Evolutionary conservation across 768 basidiomycete species (phyloP), one percentile per base, ranked within the genome.

Genomic region (Naganishia friedmannii): DNA sequence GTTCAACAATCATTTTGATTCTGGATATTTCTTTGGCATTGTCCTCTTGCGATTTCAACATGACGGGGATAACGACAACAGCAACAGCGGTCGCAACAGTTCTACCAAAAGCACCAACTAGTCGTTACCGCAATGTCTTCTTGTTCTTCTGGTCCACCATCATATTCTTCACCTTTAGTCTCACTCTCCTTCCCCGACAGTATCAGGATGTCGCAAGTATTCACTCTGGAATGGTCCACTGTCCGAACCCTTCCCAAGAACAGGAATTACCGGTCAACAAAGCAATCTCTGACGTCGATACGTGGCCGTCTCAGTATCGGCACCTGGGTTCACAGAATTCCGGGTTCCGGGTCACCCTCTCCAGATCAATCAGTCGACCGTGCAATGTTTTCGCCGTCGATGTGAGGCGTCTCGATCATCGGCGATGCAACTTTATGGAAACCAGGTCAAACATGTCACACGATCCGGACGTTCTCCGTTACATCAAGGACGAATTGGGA

Each of bases 401-500:
- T 37, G 23, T 58, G 6, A n/a, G 19, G 34, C 57, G 57, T n/a
- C 10, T 5, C 7, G 21, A 58, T 37, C 13, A 58, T 6, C 8
- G 39, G 26, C 4, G 19, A 1, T 58, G 57, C 57, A 21, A 39
- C 6, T 58, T 42, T 32, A 37, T 37, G 57, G 57, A 58, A 58
- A 58, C 34, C 21, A 58, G 57, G n/a, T 37, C 34, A 23, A 39
- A 58, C 21, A 58, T 58, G 57, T 58, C 57, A 34, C 26, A 37
- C 21, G 57, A 58, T 23, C 21, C 34, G n/a, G 57, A 58, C 29
- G 57, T 58, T 2, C n/a, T 58, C 21, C 57, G 57, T 7, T 39
- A 58, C 34, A 23, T 58, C 57, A 58, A 58, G 53, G 39, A 66
- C 13, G 65, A 66, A 13, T 53, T 37, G 21, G 70, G 70, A 31